phyloP scores from a whole-genome alignment of 805 yeast genomes.

The Yarrowia yakushimensis region DNA sequence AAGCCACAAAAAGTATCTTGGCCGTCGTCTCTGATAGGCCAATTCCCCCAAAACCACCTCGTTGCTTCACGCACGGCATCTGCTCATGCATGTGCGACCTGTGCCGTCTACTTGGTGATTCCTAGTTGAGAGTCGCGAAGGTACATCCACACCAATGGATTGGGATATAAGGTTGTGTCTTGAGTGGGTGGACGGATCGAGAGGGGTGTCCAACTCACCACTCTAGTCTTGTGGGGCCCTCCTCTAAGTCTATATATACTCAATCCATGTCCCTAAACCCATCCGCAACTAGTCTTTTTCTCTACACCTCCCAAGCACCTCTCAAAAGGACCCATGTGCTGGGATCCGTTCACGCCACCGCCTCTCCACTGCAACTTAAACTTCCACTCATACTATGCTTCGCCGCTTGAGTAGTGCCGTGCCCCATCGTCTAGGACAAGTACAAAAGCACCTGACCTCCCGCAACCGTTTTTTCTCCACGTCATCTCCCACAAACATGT shows the following conservation, averaged over 20 bases:
- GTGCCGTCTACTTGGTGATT: not conserved
- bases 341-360: not conserved
- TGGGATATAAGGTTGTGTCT: conserved; percentile 6
- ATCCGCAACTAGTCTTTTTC: not conserved
- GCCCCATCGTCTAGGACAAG: conserved; percentile 24
- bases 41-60: not conserved
- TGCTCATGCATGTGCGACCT: not conserved
- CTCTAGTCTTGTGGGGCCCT: not conserved
- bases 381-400: conserved; percentile 15
- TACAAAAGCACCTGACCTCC: conserved; percentile 17
- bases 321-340: not conserved
- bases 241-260: not conserved
- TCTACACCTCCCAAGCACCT: not conserved
- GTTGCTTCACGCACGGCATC: not conserved
- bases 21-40: no score
- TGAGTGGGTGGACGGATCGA: not conserved
- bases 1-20: no score
- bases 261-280: not conserved
- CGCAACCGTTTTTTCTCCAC: not conserved
- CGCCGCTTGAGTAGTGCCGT: conserved; percentile 26
- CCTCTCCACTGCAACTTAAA: not conserved
- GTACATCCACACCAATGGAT: not conserved
- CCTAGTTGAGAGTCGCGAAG: not conserved
- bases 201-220: not conserved
- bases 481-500: not conserved